Conservation (phyloP, 2,329 filamentous ascomycete genomes). For the Nannizziopsis barbatae region DNA sequence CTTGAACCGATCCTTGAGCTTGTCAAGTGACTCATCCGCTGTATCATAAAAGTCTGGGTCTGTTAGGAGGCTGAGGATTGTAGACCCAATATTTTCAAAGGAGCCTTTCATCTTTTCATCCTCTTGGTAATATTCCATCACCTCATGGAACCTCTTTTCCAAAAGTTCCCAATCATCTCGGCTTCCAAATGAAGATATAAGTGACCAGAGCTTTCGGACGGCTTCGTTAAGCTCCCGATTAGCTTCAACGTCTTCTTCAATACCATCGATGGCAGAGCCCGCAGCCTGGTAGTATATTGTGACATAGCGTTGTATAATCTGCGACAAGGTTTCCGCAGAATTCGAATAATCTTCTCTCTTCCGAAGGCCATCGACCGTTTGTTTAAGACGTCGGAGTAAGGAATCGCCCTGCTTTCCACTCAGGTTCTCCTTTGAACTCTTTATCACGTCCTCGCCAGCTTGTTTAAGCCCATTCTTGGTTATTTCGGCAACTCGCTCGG, state of each 20-base stretch:
- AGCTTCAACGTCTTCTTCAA: conserved; percentile 58
- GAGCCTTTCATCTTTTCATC: conserved; percentile 68
- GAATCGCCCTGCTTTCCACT: conserved; percentile 61
- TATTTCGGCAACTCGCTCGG: conserved; percentile 41
- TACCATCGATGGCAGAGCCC: conserved; percentile 53
- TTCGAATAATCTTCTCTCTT: conserved; percentile 72
- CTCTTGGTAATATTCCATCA: conserved; percentile 54
- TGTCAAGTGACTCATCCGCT: conserved; percentile 53
- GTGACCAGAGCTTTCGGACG: conserved; percentile 65
- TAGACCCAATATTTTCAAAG: conserved; percentile 59
- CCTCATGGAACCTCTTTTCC: conserved; percentile 54
- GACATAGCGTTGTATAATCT: conserved; percentile 68
- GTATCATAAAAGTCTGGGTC: conserved; percentile 79
- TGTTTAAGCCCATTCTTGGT: conserved; percentile 27
- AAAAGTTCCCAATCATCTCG: conserved; percentile 62
- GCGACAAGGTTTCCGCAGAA: conserved; percentile 67
- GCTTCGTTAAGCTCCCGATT: conserved; percentile 68
- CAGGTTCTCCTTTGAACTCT: conserved; percentile 64
- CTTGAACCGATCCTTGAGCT: conserved; percentile 47
- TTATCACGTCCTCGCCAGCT: conserved; percentile 47
- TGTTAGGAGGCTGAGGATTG: conserved; percentile 68
- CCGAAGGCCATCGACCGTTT: conserved; percentile 61
- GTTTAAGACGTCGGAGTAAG: conserved; percentile 62
- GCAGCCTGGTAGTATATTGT: conserved; percentile 63
- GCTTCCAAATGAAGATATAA: conserved; percentile 71